Base-by-base conservation (phyloP, 2,329 filamentous ascomycete species). In the Plectosphaerella cucumerina region DNA sequence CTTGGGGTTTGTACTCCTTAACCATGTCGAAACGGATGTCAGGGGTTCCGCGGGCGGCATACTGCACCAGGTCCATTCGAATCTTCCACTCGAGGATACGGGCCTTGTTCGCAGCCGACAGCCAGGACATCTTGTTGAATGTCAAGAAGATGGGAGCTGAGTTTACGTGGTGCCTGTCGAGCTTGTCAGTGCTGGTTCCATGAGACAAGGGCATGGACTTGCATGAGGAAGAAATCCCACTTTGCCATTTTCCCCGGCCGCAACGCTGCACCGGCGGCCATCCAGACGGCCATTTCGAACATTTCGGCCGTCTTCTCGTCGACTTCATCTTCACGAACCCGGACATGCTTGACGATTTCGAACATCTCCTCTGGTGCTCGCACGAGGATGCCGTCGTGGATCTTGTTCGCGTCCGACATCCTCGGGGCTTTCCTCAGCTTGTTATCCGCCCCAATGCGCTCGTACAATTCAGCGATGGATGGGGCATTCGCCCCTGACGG, bases 11-110 rank as follows among this genome's bases (percentile, higher is more conserved):
- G 61, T 94, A 93, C 0, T 68, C 62, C 1, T 65, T 67, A 49
- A 96, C 78, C 45, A 84, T 77, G 4, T 84, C 74, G 0, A 82
- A 51, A 0, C 77, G 69, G 1, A 92, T 76, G 0, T 77, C 67
- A 1, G 90, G 86, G 2, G 76, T 78, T 4, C 78, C 79, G 10
- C 87, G 77, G 2, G 86, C 87, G 1, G 85, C 80, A 64, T 95
- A 96, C 68, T 90, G 75, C 6, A 85, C 62, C 6, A 96, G 71
- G 63, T 94, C 89, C 58, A 85, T 69, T 41, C 90, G 82, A 47
- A 85, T 87, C 67, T 95, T 96, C 81, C 85, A 92, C 67, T 94
- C 87, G 8, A 96, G 73, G 0, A 96, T 70, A 6, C 89, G 82
- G 12, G 76, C 72, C 63, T 92, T 93, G 45, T 74, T 72, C 8